Conservation (phyloP, 2,329 filamentous ascomycete species). For the Rachicladosporium sp. region DNA sequence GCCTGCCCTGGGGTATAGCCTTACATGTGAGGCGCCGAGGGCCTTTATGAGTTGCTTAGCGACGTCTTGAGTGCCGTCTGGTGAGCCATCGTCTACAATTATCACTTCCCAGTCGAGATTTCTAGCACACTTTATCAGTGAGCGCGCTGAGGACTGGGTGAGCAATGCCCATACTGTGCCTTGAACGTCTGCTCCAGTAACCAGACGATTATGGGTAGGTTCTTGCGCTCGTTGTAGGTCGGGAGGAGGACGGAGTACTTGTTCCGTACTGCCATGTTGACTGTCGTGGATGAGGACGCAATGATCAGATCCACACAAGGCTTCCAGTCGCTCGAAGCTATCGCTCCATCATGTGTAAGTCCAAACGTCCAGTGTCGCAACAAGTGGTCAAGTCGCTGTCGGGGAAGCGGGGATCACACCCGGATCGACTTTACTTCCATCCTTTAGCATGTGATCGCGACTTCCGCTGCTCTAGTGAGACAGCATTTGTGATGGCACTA, state of each 20-base stretch:
- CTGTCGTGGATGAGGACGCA: neutral
- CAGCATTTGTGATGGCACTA: too few species aligned
- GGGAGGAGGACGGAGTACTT: slow-evolving; percentile 97
- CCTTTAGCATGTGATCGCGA: slow-evolving; percentile 26
- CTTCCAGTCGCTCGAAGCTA: slow-evolving; percentile 28
- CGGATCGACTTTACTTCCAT: too few species aligned
- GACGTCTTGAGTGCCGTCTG: slow-evolving; percentile 85
- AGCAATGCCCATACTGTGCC: slow-evolving; percentile 51
- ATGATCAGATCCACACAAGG: too few species aligned
- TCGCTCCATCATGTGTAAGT: slow-evolving; percentile 24
- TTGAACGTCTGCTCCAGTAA: slow-evolving; percentile 85
- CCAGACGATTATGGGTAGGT: slow-evolving; percentile 92
- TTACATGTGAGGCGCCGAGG: slow-evolving; percentile 62
- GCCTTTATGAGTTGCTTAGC: slow-evolving; percentile 80
- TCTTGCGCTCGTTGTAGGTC: slow-evolving; percentile 96
- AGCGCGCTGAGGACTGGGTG: neutral
- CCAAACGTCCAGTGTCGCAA: too few species aligned
- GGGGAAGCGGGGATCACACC: too few species aligned
- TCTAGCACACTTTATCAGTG: slow-evolving; percentile 23
- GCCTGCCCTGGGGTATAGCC: slow-evolving; percentile 77
- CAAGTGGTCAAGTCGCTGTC: too few species aligned
- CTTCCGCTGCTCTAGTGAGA: slow-evolving; percentile 33
- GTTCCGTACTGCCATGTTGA: slow-evolving; percentile 45
- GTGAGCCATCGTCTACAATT: slow-evolving; percentile 95
- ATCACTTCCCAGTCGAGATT: slow-evolving; percentile 94